Conservation (phyloP, 805 yeast species). For the Yamadazyma paraphyllophila region DNA sequence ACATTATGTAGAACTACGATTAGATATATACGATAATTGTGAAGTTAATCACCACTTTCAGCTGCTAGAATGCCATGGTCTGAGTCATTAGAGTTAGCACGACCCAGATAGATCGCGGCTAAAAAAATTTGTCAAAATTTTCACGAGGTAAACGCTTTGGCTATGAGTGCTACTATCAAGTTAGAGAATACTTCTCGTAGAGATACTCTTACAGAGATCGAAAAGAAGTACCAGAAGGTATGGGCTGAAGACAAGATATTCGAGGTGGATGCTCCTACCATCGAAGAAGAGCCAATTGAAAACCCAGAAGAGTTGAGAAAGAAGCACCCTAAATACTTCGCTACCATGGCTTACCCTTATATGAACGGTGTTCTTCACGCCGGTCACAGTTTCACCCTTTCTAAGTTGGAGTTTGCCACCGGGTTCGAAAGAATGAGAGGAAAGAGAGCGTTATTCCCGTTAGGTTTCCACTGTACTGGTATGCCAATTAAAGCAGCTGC, state of each 20-base stretch:
- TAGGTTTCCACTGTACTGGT: constrained; percentile 99
- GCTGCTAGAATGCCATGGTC: background rate
- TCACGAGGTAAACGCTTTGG: constrained; percentile 3
- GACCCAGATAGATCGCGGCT: background rate
- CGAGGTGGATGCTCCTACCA: constrained; percentile 83
- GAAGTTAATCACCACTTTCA: background rate
- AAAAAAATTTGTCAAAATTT: constrained; percentile 6
- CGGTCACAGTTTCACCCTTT: constrained; percentile 93
- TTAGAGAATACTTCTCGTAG: constrained; percentile 81
- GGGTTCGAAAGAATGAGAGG: constrained; percentile 97
- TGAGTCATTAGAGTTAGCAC: constrained; percentile 2
- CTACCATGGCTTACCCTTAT: constrained; percentile 97
- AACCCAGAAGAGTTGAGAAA: constrained; percentile 68
- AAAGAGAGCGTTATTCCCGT: constrained; percentile 86
- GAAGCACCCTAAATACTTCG: constrained; percentile 81
- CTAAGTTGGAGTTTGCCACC: constrained; percentile 87
- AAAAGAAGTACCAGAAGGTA: constrained; percentile 77
- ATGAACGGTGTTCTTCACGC: constrained; percentile 99
- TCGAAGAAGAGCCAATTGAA: constrained; percentile 52
- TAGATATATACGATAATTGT: no score
- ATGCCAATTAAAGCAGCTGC: constrained; percentile 97
- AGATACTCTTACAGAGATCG: constrained; percentile 87
- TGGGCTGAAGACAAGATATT: constrained; percentile 89
- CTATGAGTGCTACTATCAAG: constrained; percentile 36
- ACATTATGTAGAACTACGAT: background rate